These are phyloP conservation scores for Nemania abortiva DNA, from an alignment of 2,329 filamentous ascomycete genomes.

Conservation along the genomic window DNA sequence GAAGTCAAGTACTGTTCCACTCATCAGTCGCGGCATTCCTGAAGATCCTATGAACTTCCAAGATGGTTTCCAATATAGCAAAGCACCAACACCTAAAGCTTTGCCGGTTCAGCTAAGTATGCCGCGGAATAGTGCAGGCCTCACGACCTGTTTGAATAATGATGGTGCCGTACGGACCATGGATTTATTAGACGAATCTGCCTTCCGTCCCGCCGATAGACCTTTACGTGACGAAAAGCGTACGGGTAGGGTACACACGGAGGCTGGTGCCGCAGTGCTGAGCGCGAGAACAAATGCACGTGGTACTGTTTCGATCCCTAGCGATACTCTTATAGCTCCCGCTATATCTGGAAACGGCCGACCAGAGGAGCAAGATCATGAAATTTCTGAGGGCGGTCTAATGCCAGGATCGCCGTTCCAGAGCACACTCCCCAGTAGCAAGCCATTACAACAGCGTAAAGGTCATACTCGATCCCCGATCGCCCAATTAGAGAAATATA, in stretches of 20 bases:
- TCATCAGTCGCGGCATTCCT: constrained; percentile 38
- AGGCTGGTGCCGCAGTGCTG: neutral
- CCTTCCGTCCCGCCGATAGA: neutral
- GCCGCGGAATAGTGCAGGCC: neutral
- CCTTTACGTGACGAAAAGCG: neutral
- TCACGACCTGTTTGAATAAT: neutral
- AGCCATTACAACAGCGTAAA: constrained; percentile 3
- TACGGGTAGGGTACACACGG: neutral
- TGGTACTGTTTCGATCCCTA: constrained; percentile 1
- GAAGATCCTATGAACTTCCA: constrained; percentile 42
- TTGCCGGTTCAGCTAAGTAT: constrained; percentile 7
- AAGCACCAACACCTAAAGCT: constrained; percentile 33
- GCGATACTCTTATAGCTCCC: neutral
- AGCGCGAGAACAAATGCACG: neutral
- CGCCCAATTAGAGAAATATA: constrained; percentile 1
- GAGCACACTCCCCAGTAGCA: neutral
- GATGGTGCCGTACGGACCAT: neutral
- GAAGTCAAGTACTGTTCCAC: constrained; percentile 9
- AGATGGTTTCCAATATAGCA: constrained; percentile 42
- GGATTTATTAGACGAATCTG: neutral
- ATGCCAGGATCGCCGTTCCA: constrained; percentile 11
- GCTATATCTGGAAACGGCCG: neutral
- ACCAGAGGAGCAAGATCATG: neutral
- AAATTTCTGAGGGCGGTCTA: neutral
- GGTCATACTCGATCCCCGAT: constrained; percentile 3